Percentiles rank a stretch among this genome's conserved stretches.
phyloP scores from a whole-genome alignment of 2,329 filamentous ascomycete genomes.

The Fusarium sp. region DNA sequence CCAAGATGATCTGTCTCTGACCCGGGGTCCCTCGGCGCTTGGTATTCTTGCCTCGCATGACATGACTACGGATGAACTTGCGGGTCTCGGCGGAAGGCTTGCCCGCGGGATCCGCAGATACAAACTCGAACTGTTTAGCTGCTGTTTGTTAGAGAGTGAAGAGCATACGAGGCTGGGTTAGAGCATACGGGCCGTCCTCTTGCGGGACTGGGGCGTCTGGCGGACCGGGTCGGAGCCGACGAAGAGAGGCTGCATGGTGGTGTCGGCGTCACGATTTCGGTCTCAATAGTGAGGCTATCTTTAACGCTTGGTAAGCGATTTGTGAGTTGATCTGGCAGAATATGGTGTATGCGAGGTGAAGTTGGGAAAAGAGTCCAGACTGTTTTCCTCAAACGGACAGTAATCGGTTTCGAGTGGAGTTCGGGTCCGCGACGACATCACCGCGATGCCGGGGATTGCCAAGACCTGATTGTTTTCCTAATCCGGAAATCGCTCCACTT shows the following conservation, averaged over 20 bases:
- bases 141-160: background rate
- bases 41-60: conserved; percentile 50
- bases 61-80: conserved; percentile 49
- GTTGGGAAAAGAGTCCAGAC: conserved; percentile 3
- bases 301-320: rapidly evolving
- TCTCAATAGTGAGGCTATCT: background rate
- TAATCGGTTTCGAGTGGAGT: conserved; percentile 12
- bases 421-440: conserved; percentile 1
- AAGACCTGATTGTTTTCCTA: conserved; percentile 48
- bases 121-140: conserved; percentile 50
- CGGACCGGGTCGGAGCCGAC: background rate
- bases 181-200: conserved; percentile 14
- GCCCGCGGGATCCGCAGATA: conserved; percentile 43
- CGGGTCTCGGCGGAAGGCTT: conserved; percentile 44
- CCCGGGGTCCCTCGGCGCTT: conserved; percentile 10
- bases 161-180: background rate
- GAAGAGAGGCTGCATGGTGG: conserved; percentile 35
- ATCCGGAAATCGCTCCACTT: conserved; percentile 18
- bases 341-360: background rate
- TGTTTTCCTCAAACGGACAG: conserved; percentile 35
- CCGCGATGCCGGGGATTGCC: conserved; percentile 17
- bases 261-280: background rate
- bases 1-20: background rate
- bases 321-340: background rate
- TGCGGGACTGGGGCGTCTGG: conserved; percentile 20